Conservation (phyloP, 2,329 filamentous ascomycete species). For the Thielaviopsis cerberus region DNA sequence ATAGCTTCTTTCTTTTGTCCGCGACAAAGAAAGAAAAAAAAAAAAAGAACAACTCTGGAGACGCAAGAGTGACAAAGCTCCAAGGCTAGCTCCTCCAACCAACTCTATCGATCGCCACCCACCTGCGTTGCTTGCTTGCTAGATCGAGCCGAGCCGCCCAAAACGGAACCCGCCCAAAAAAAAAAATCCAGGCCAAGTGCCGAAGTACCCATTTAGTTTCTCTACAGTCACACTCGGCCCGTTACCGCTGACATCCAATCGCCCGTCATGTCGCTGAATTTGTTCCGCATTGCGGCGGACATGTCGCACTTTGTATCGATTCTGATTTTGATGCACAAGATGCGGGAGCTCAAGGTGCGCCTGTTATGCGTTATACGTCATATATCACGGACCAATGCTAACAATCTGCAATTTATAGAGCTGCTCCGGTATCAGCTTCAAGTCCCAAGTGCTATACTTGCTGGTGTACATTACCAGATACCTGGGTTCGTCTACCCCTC, state of each 20-base stretch:
- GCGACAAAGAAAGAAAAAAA: neutral
- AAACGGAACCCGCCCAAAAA: too few relatives aligned
- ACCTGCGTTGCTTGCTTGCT: too few relatives aligned
- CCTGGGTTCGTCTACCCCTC: slow-evolving; percentile 40
- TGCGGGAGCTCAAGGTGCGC: slow-evolving; percentile 26
- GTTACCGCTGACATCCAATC: neutral
- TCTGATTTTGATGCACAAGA: slow-evolving; percentile 88
- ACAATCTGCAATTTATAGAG: slow-evolving; percentile 36
- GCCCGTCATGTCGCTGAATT: slow-evolving; percentile 30
- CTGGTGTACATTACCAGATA: slow-evolving; percentile 89
- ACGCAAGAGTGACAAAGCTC: neutral
- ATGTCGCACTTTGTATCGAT: slow-evolving; percentile 90
- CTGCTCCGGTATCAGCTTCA: slow-evolving; percentile 95
- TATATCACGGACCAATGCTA: neutral
- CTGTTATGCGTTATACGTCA: neutral
- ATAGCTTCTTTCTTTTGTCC: neutral
- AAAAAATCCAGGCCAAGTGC: too few relatives aligned
- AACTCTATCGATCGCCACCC: too few relatives aligned
- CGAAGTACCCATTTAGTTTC: too few relatives aligned
- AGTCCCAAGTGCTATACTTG: slow-evolving; percentile 88
- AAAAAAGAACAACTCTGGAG: neutral
- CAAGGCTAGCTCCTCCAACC: neutral
- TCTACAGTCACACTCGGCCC: too few relatives aligned
- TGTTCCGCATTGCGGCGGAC: slow-evolving; percentile 49
- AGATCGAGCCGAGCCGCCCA: too few relatives aligned